Base-by-base conservation (phyloP, 495 filamentous ascomycete species). In the Lophiotrema nucula region DNA sequence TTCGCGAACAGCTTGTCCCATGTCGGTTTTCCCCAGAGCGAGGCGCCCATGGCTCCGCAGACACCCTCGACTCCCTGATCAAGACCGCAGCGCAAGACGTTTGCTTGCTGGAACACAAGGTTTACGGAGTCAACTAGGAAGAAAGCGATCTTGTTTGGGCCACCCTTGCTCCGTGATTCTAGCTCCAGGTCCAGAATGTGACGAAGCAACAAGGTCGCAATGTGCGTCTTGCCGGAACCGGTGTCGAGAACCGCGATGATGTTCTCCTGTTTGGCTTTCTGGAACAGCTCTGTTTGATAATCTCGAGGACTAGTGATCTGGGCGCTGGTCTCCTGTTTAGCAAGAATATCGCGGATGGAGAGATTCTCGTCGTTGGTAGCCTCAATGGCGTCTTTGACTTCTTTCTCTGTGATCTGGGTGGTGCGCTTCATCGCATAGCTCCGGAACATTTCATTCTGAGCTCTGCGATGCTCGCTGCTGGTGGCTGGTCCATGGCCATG, bases 211-310 rank as follows among this genome's bases (percentile, higher is more conserved):
- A 97, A 76, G 15, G 90, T 92, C 0, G 95, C 93, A 64, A 98
- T 97, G 22, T 97, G 76, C 0, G 93, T 98, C 69, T 98, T 98
- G 15, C 93, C 93, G n/a, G 95, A 91, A 33, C 93, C 92, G 31
- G 93, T 97, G 69, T 96, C 91, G n/a, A 97, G 79, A 12, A 98
- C 95, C 1, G 92, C 93, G 66, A 98, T 95, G 13, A 84, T 92
- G 64, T 98, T 98, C 64, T 88, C 79, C 18, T 79, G 60, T 69
- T 95, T 96, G 18, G 93, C 92, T 60, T 81, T 81, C 71, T 97
- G 89, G 66, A 95, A 97, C 0, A 98, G 79, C 70, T 97, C 92
- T 26, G 88, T 75, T 70, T 98, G 93, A 67, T 97, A 98, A 62
- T 95, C 90, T 27, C 93, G 79, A 13, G 95, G 89, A 56, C 82